These are phyloP conservation scores for Apiotrichum domesticum DNA, from an alignment of 1,284 basidiomycete genomes.

Conservation along the genomic window DNA sequence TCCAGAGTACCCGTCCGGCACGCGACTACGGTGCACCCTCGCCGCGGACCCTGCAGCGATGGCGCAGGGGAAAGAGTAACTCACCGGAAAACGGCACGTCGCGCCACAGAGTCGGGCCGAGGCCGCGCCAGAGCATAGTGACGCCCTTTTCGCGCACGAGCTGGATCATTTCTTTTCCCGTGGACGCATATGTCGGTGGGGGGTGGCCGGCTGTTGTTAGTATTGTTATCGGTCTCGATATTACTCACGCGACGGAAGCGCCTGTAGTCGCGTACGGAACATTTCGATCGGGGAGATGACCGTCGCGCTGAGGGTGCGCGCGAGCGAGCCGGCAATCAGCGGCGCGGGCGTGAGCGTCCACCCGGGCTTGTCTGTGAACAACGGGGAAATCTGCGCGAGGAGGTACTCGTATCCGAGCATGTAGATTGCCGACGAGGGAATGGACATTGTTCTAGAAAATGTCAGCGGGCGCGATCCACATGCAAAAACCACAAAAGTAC, in stretches of 20 bases:
- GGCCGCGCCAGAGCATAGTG: constrained; percentile 75
- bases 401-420: constrained; percentile 96
- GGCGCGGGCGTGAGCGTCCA: constrained; percentile 58
- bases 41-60: background rate
- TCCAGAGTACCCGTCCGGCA: too few relatives aligned
- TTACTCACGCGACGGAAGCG: constrained; percentile 53
- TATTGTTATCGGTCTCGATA: background rate
- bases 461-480: background rate
- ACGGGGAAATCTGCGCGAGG: constrained; percentile 48
- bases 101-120: constrained; percentile 88
- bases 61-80: constrained; percentile 10
- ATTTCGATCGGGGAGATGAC: constrained; percentile 86
- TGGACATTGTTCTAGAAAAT: constrained; percentile 67
- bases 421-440: constrained; percentile 88
- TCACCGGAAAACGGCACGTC: constrained; percentile 91
- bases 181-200: constrained; percentile 55
- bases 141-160: constrained; percentile 62
- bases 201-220: constrained; percentile 52
- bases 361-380: constrained; percentile 27
- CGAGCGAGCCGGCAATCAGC: constrained; percentile 72
- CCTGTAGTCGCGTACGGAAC: constrained; percentile 87
- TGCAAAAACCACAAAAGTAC: constrained; percentile 43
- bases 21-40: too few relatives aligned
- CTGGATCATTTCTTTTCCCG: constrained; percentile 32
- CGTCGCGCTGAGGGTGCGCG: constrained; percentile 73